Evolutionary conservation across 352 stramenopile species (phyloP).

Genomic region (Phytopythium montanum): DNA sequence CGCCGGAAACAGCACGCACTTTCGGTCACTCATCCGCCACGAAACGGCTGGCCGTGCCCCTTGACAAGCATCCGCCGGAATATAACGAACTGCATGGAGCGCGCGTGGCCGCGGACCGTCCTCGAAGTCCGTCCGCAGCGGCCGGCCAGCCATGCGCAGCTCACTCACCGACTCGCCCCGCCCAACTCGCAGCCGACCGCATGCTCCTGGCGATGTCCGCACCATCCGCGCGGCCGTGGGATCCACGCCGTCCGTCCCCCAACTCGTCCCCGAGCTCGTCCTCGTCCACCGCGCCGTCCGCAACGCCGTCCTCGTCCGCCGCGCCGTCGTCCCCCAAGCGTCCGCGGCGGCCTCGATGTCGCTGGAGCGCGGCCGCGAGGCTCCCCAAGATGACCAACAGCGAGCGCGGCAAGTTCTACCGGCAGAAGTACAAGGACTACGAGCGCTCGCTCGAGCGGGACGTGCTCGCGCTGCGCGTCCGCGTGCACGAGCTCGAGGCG

Average conservation of each 20-base stretch:
- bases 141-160: background rate
- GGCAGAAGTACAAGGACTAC: slow-evolving; percentile 57
- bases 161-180: background rate
- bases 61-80: background rate
- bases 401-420: slow-evolving; percentile 65
- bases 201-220: background rate
- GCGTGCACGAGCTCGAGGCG: slow-evolving; percentile 35
- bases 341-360: background rate
- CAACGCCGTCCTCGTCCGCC: background rate
- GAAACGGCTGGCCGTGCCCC: background rate
- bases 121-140: too few species aligned
- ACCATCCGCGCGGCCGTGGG: background rate
- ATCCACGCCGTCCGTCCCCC: too few species aligned
- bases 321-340: background rate
- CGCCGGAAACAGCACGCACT: background rate
- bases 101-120: background rate
- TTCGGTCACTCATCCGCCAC: background rate
- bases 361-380: slow-evolving; percentile 19
- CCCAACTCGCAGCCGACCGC: too few species aligned
- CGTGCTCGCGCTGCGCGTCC: slow-evolving; percentile 23
- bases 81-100: background rate
- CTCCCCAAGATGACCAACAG: slow-evolving; percentile 67
- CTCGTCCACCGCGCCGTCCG: background rate
- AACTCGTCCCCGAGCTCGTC: too few species aligned
- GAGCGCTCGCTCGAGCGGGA: slow-evolving; percentile 34